These are phyloP conservation scores for Hymenoscyphus repandus DNA, from an alignment of 2,329 filamentous ascomycete genomes.

Conservation along the genomic window DNA sequence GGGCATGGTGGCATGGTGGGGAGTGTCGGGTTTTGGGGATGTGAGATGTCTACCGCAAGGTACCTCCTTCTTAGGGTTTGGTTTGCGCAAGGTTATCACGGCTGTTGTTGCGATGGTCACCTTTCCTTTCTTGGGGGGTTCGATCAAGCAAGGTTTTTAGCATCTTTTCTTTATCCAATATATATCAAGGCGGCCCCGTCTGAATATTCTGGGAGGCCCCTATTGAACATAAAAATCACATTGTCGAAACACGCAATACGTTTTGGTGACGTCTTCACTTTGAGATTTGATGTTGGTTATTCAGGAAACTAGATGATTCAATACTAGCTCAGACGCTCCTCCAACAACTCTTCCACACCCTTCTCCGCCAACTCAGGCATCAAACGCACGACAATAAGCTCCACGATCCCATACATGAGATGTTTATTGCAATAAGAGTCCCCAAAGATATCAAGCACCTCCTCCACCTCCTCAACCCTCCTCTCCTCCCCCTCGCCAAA, in stretches of 20 bases:
- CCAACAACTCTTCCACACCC: constrained; percentile 66
- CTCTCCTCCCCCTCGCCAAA: constrained; percentile 38
- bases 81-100: background rate
- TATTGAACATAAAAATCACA: background rate
- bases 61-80: background rate
- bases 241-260: background rate
- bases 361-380: constrained; percentile 78
- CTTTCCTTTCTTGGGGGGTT: background rate
- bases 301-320: background rate
- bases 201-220: constrained; percentile 12
- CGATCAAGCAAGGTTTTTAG: background rate
- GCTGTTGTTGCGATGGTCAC: background rate
- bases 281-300: background rate
- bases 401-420: constrained; percentile 75
- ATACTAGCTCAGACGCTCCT: constrained; percentile 54
- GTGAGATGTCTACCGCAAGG: constrained; percentile 7
- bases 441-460: constrained; percentile 66
- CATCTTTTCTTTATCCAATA: constrained; percentile 23
- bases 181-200: constrained; percentile 27
- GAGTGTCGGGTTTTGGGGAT: background rate
- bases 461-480: constrained; percentile 36
- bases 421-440: constrained; percentile 93
- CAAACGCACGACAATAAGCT: constrained; percentile 73
- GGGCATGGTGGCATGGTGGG: too few species aligned
- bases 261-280: too few species aligned